Base-by-base conservation (phyloP, 306 rosid species). In the Ormosia semicastrata region DNA sequence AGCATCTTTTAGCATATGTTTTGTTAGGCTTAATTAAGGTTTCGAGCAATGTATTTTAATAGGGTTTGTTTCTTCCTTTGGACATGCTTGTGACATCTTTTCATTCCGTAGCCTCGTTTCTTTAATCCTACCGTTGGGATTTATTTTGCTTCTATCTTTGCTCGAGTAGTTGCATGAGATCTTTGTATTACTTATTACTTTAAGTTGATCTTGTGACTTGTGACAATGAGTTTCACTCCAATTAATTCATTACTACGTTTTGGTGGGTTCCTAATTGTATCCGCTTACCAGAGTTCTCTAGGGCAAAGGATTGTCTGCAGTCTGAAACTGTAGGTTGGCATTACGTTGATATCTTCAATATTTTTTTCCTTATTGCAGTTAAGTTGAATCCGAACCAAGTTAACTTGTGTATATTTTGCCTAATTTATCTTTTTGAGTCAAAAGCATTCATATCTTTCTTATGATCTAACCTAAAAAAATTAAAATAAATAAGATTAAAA, bases 21-120 rank as follows among this genome's bases (percentile, higher is more conserved):
- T 84, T 80, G 77, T 71, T 79, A 82, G 81, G 81, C 68, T 76
- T 80, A 80, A 34, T 24, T 0, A 24, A 24, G 85, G 78, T 66
- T 82, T 79, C 57, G 24, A 24, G 24, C 49, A n/a, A 68, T 54
- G 24, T 24, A 24, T 82, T 40, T 81, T 41, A 32, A 65, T 15
- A 8, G 24, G 47, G 33, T 66, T 82, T 84, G 83, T 87, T 82
- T 91, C 83, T 84, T 85, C 84, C 76, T 73, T 11, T 77, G 85
- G 88, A 82, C 77, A 3, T 24, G 63, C 76, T 68, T 60, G 14
- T 75, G 84, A 72, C 79, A 70, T 56, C 59, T 80, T 72, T 68
- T 11, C 65, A 79, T 36, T 29, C 67, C 73, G 53, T 43, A 15
- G 37, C 56, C 81, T 30, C 72, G 44, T 60, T 67, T 77, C 9